phyloP scores from a whole-genome alignment of 208 protist genomes.

The Trypanosoma platydactyli region DNA sequence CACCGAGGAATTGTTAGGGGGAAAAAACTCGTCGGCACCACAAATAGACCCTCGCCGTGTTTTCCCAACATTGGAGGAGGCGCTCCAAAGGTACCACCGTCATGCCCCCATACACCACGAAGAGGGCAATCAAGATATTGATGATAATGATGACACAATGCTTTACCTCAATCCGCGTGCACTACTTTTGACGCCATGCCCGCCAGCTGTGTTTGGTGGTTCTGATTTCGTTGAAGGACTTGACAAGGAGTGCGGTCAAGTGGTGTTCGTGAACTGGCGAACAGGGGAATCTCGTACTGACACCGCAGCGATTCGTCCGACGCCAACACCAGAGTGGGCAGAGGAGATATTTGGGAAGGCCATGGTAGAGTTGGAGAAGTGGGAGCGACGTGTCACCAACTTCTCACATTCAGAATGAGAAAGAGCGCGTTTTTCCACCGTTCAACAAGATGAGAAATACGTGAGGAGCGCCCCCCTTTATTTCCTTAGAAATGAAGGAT shows the following conservation, averaged over 20 bases:
- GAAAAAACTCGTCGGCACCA: neutral
- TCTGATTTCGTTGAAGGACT: slow-evolving; percentile 58
- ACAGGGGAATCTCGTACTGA: slow-evolving; percentile 28
- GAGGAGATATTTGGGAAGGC: slow-evolving; percentile 26
- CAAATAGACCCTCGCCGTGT: slow-evolving; percentile 10
- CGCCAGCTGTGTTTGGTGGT: slow-evolving; percentile 72
- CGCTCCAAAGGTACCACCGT: slow-evolving; percentile 16
- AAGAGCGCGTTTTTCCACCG: slow-evolving; percentile 5
- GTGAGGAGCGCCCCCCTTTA: neutral
- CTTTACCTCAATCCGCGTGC: slow-evolving; percentile 75
- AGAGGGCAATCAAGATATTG: neutral
- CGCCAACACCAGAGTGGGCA: slow-evolving; percentile 24
- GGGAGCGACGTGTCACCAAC: slow-evolving; percentile 4
- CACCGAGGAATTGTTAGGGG: neutral
- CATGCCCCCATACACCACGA: neutral
- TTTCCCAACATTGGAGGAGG: slow-evolving; percentile 25
- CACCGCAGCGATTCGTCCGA: slow-evolving; percentile 13
- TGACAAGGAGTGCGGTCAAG: slow-evolving; percentile 21
- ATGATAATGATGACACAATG: slow-evolving; percentile 28
- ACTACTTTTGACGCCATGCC: slow-evolving; percentile 71
- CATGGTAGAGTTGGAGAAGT: slow-evolving; percentile 22
- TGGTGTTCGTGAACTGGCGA: slow-evolving; percentile 30
- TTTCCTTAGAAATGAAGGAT: neutral
- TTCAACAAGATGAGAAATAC: slow-evolving; percentile 7
- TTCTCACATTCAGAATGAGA: neutral